phyloP scores from a whole-genome alignment of 2,329 filamentous ascomycete genomes.

The Rugonectria rugulosa region DNA sequence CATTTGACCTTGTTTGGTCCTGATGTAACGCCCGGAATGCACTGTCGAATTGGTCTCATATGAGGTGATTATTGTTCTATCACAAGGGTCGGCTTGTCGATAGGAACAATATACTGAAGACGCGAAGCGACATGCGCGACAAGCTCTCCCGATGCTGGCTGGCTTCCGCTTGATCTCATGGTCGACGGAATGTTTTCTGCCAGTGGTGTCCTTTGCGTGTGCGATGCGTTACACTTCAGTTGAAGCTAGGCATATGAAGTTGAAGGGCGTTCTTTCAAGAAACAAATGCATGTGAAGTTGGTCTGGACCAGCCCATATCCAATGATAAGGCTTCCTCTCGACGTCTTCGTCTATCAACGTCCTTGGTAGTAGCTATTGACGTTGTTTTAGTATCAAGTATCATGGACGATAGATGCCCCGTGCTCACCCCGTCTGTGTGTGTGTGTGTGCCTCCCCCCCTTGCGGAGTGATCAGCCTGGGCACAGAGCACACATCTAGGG shows the following conservation, averaged over 20 bases:
- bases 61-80: not conserved
- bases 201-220: too few relatives aligned
- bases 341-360: slow-evolving; percentile 10
- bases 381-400: slow-evolving; percentile 41
- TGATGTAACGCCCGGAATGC: not conserved
- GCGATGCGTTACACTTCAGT: too few relatives aligned
- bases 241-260: too few relatives aligned
- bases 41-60: not conserved
- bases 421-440: slow-evolving; percentile 32
- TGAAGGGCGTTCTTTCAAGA: too few relatives aligned
- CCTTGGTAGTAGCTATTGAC: slow-evolving; percentile 17
- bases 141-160: not conserved
- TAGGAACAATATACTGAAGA: not conserved
- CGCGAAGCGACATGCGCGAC: not conserved
- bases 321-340: slow-evolving; percentile 23
- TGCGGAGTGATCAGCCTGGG: slow-evolving; percentile 36
- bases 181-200: not conserved
- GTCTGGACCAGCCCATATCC: slow-evolving; percentile 3
- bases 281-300: too few relatives aligned
- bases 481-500: slow-evolving; percentile 36
- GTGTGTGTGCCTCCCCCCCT: too few relatives aligned
- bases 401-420: slow-evolving; percentile 40
- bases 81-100: not conserved
- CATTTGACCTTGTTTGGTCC: not conserved
- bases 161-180: not conserved